phyloP scores from a whole-genome alignment of 352 stramenopile genomes.

The Pythium chondricola region DNA sequence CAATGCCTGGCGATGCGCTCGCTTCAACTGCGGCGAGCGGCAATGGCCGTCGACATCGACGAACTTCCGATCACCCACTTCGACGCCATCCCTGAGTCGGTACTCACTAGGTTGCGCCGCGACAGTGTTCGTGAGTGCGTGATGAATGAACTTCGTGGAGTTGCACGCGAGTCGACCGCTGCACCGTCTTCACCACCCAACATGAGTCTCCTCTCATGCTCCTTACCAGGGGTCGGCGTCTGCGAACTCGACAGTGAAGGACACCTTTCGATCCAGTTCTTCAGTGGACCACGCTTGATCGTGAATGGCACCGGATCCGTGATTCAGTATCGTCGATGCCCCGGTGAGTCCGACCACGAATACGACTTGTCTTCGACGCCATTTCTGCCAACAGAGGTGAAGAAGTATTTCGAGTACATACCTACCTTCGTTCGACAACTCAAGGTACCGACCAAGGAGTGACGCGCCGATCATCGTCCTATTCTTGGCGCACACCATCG shows the following conservation, averaged over 20 bases:
- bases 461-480: background rate
- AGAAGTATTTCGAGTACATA: conserved; percentile 18
- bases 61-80: conserved; percentile 51
- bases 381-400: conserved; percentile 17
- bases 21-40: conserved; percentile 41
- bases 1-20: conserved; percentile 43
- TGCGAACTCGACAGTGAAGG: conserved; percentile 32
- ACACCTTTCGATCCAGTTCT: conserved; percentile 36
- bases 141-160: no score
- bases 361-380: conserved; percentile 12
- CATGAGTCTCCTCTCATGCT: background rate
- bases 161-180: no score
- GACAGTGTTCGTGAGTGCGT: conserved; percentile 12
- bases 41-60: conserved; percentile 24
- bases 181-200: conserved; percentile 3
- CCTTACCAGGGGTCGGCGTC: conserved; percentile 35
- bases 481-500: background rate
- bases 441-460: conserved; percentile 5
- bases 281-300: conserved; percentile 35
- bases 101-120: conserved; percentile 32
- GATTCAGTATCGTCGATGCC: conserved; percentile 18
- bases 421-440: conserved; percentile 17
- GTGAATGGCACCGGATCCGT: conserved; percentile 37
- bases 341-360: conserved; percentile 4
- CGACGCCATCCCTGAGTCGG: conserved; percentile 34